Percentiles rank a stretch among this genome's conserved stretches.
These are phyloP conservation scores for Phytophthora tentaculata DNA, from an alignment of 352 stramenopile genomes.

Conservation along the genomic window DNA sequence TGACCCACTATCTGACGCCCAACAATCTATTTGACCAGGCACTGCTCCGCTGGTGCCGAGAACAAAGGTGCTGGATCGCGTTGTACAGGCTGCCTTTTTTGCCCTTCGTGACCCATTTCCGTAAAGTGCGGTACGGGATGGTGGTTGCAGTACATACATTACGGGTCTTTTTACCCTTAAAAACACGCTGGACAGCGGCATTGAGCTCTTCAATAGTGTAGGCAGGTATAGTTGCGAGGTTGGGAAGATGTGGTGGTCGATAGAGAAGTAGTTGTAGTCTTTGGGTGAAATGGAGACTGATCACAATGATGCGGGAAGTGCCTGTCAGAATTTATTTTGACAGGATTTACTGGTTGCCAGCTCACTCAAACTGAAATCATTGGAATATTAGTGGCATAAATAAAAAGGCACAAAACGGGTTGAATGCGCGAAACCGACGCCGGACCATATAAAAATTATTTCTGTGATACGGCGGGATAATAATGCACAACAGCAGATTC, in stretches of 20 bases:
- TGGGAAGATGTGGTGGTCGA: background rate
- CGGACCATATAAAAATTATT: no score
- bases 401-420: no score
- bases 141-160: background rate
- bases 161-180: background rate
- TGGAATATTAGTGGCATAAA: no score
- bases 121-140: background rate
- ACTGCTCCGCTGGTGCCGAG: background rate
- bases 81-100: background rate
- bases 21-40: background rate
- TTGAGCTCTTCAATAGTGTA: background rate
- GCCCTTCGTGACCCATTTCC: background rate
- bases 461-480: no score
- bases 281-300: background rate
- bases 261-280: background rate
- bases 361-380: no score
- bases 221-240: background rate
- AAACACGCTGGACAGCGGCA: background rate
- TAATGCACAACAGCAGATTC: no score
- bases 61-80: background rate
- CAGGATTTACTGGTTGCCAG: no score
- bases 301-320: no score
- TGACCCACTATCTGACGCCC: no score
- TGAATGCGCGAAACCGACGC: no score
- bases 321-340: no score